These are phyloP conservation scores for Hebeloma cylindrosporum DNA, from an alignment of 768 basidiomycete species.

Conservation along the genomic window DNA sequence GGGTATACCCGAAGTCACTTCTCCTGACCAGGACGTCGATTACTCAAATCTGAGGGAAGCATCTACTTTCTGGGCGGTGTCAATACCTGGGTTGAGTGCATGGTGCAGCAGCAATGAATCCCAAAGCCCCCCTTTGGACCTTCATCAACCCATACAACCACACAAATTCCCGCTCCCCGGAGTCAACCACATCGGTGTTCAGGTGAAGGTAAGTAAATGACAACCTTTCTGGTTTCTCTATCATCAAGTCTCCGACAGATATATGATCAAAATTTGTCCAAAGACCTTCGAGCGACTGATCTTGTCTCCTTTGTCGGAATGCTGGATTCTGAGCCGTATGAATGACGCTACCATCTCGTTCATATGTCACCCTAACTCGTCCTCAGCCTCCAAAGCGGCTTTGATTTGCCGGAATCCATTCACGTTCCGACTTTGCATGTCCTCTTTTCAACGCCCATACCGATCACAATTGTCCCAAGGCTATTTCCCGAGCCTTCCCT, in stretches of 20 bases:
- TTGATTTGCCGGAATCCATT: conserved; percentile 36
- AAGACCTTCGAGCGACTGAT: conserved; percentile 59
- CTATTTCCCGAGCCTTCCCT: conserved; percentile 31
- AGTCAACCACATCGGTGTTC: conserved; percentile 61
- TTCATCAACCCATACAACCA: conserved; percentile 25
- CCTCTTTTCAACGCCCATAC: conserved; percentile 49
- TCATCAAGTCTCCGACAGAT: conserved; percentile 39
- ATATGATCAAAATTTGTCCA: conserved; percentile 48
- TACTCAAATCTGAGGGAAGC: conserved; percentile 60
- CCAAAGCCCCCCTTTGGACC: conserved; percentile 18
- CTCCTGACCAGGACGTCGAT: conserved; percentile 33
- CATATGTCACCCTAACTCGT: conserved; percentile 8
- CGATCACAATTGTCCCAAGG: conserved; percentile 39
- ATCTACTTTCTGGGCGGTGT: conserved; percentile 69
- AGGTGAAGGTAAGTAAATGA: conserved; percentile 56
- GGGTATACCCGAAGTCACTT: conserved; percentile 51
- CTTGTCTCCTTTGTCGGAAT: conserved; percentile 73
- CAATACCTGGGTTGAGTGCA: conserved; percentile 63
- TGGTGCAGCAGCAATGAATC: conserved; percentile 46
- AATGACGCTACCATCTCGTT: conserved; percentile 2
- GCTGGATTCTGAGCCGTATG: conserved; percentile 62
- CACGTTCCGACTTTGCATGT: conserved; percentile 70
- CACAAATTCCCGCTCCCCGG: conserved; percentile 68
- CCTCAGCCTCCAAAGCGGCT: conserved; percentile 36
- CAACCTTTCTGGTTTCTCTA: conserved; percentile 3